A percentile compares a stretch with the other conserved stretches of the same genome.
Conservation (phyloP, 2,329 filamentous ascomycete species). For the Colletotrichum sp. region DNA sequence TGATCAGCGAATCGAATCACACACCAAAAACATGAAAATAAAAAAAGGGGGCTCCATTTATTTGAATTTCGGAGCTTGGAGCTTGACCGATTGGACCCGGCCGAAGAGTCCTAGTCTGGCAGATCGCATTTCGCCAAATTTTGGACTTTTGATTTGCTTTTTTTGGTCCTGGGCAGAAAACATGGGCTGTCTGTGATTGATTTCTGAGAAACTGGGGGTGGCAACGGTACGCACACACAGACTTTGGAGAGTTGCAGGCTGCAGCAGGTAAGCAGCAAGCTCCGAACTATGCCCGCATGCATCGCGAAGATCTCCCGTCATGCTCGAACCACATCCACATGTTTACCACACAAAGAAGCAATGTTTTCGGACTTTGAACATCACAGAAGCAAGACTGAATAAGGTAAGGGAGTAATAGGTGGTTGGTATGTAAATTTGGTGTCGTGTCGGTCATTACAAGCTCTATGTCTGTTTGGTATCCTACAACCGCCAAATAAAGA, state of each 20-base stretch:
- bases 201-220: not conserved
- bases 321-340: not conserved
- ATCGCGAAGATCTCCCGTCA: not conserved
- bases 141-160: not conserved
- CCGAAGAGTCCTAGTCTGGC: not conserved
- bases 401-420: not conserved
- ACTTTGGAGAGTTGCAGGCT: not conserved
- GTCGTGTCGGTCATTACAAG: constrained; percentile 16
- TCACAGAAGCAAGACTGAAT: not conserved
- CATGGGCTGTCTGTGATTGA: not conserved
- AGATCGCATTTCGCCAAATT: not conserved
- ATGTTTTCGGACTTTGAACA: not conserved
- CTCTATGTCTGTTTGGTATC: constrained; percentile 11
- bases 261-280: not conserved
- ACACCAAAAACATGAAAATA: not conserved
- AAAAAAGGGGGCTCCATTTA: not conserved
- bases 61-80: not conserved
- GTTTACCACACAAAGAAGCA: not conserved
- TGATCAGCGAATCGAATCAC: not conserved
- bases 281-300: not conserved
- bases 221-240: not conserved
- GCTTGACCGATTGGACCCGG: not conserved
- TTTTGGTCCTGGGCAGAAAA: not conserved
- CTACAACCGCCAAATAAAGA: not conserved
- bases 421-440: not conserved